Percentiles rank a stretch among this genome's conserved stretches.
Evolutionary conservation across 257 asterid genomes (phyloP).

Genomic region (Linaria vulgaris): DNA sequence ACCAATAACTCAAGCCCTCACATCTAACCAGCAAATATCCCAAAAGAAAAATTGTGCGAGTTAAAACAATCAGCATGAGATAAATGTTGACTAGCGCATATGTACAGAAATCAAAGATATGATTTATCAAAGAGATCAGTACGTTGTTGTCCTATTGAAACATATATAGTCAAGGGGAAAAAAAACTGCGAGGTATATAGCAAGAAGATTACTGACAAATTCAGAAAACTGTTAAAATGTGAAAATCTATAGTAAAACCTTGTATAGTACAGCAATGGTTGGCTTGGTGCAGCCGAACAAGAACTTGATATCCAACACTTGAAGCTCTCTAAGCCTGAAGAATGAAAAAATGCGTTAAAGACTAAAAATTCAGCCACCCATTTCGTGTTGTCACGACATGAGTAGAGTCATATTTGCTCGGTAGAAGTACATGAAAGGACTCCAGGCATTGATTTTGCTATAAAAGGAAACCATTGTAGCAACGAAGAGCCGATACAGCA

Average conservation of each 20-base stretch:
- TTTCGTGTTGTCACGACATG: not conserved
- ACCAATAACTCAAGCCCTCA: conserved; percentile 10
- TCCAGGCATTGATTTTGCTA: conserved; percentile 15
- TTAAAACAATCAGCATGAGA: not conserved
- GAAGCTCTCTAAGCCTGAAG: conserved; percentile 90
- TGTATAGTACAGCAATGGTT: conserved; percentile 85
- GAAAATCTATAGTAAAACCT: conserved; percentile 46
- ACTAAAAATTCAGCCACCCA: conserved; percentile 20
- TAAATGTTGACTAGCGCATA: not conserved
- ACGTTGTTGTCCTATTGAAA: not conserved
- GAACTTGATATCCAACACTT: conserved; percentile 91
- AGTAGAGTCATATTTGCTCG: not conserved
- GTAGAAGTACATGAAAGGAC: conserved; percentile 10
- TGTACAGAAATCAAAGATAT: conserved; percentile 1
- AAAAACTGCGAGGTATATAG: not conserved
- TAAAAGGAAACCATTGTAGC: not conserved
- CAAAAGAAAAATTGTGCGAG: conserved; percentile 6
- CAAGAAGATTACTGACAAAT: conserved; percentile 17
- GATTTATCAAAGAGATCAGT: conserved; percentile 12
- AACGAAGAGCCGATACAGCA: not conserved
- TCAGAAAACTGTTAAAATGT: not conserved
- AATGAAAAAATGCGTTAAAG: conserved; percentile 23
- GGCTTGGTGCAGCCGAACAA: conserved; percentile 87
- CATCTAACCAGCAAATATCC: conserved; percentile 15
- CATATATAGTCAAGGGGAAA: not conserved